These are phyloP conservation scores for Glycine tomentella DNA, from an alignment of 306 rosid species.

Conservation along the genomic window DNA sequence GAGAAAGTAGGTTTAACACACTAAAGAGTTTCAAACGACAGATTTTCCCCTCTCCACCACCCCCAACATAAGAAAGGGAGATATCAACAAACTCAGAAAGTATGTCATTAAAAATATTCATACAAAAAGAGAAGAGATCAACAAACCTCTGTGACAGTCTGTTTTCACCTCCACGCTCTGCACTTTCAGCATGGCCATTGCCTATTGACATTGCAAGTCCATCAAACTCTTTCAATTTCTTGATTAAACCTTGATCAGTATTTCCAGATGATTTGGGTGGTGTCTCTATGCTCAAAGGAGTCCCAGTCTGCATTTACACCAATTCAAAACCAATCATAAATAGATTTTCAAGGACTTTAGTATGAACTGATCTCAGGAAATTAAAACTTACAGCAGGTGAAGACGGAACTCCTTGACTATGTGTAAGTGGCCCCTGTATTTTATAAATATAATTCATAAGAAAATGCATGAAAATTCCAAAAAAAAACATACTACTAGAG, in stretches of 20 bases:
- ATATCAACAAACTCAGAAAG: background rate
- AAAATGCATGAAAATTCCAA: background rate
- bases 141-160: constrained; percentile 76
- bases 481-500: constrained; percentile 1
- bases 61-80: background rate
- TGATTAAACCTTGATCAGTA: constrained; percentile 70
- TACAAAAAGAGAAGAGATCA: constrained; percentile 5
- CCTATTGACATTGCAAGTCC: constrained; percentile 96
- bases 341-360: constrained; percentile 6
- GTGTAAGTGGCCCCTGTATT: constrained; percentile 69
- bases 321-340: constrained; percentile 39
- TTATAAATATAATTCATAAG: constrained; percentile 37
- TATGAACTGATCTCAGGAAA: constrained; percentile 27
- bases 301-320: constrained; percentile 61
- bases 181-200: constrained; percentile 66
- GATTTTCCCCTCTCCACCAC: background rate
- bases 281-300: constrained; percentile 68
- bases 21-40: background rate
- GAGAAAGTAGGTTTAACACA: background rate
- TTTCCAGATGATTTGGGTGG: constrained; percentile 81
- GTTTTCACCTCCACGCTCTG: constrained; percentile 66
- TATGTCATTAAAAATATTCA: background rate
- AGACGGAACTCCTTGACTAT: constrained; percentile 74
- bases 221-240: constrained; percentile 85
- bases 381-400: constrained; percentile 75